phyloP scores from a whole-genome alignment of 352 stramenopile genomes.

The Phytophthora vignae region DNA sequence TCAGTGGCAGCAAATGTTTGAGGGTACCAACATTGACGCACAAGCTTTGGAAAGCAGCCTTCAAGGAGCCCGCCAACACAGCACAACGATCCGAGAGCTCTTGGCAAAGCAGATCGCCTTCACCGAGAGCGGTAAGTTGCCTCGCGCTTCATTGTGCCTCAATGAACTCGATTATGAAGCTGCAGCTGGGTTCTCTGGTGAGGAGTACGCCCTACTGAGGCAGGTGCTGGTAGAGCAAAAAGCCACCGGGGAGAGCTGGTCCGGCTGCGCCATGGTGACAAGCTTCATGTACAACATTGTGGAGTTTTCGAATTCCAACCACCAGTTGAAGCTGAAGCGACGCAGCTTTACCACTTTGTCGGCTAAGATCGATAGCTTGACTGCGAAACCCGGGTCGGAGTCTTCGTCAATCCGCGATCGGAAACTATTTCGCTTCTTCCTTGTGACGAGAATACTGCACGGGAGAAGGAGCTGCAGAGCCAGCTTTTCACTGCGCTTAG shows the following conservation, averaged over 20 bases:
- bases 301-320: conserved; percentile 2
- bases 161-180: conserved; percentile 3
- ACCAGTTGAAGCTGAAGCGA: background rate
- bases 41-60: background rate
- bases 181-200: background rate
- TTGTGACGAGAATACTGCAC: background rate
- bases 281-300: conserved; percentile 13
- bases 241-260: background rate
- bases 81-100: background rate
- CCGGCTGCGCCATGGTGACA: background rate
- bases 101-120: background rate
- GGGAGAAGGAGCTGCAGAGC: background rate
- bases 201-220: background rate
- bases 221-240: conserved; percentile 2
- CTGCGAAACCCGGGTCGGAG: background rate
- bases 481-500: conserved; percentile 2
- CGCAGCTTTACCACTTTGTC: background rate
- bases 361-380: background rate
- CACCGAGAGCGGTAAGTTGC: background rate
- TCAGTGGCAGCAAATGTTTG: background rate
- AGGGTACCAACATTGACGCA: background rate
- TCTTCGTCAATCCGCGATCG: background rate
- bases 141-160: background rate
- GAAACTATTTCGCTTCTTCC: background rate
- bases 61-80: background rate